Base-by-base conservation (phyloP, 2,329 filamentous ascomycete genomes). In the Colletotrichum zoysiae region DNA sequence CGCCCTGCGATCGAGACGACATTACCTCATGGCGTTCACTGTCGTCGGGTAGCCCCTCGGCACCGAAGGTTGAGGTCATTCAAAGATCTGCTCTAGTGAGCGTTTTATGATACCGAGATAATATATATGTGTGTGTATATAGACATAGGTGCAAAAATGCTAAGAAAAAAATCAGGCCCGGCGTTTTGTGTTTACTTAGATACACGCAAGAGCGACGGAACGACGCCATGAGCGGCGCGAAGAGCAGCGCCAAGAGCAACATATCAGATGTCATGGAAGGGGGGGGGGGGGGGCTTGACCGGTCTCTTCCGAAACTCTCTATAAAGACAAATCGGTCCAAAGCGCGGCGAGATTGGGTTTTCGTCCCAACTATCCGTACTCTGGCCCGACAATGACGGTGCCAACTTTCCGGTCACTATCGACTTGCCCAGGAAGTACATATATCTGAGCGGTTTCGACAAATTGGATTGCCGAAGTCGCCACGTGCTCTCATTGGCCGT, bases 401-500 rank as follows among this genome's bases (percentile, higher is more conserved):
- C 46, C 11, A n/a, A n/a, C 3, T 51, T n/a, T 5, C 33, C 33
- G 8, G 48, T 14, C 59, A 12, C 9, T 33, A 9, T 50, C 16
- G 14, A 30, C 46, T 51, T 42, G 48, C n/a, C 20, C 14, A 30
- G 53, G 60, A n/a, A 16, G 30, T 30, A 42, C n/a, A n/a, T n/a
- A 11, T 18, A 26, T 30, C n/a, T 9, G 35, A 35, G 12, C 23
- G 4, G 60, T 42, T 35, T 40, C 44, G 40, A 55, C 69, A 64
- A 71, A 71, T 71, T 65, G 65, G 63, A 58, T 38, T 30, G 23
- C 51, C n/a, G 26, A 20, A 23, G 26, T 42, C 30, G 51, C 69
- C 59, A 71, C 69, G 69, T 71, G 69, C 38, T 53, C n/a, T 50
- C 38, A 71, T 71, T 71, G 65, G 65, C n/a, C 35, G 53, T 48